These are phyloP conservation scores for Lasiosphaeris hirsuta DNA, from an alignment of 495 filamentous ascomycete genomes.

Conservation along the genomic window DNA sequence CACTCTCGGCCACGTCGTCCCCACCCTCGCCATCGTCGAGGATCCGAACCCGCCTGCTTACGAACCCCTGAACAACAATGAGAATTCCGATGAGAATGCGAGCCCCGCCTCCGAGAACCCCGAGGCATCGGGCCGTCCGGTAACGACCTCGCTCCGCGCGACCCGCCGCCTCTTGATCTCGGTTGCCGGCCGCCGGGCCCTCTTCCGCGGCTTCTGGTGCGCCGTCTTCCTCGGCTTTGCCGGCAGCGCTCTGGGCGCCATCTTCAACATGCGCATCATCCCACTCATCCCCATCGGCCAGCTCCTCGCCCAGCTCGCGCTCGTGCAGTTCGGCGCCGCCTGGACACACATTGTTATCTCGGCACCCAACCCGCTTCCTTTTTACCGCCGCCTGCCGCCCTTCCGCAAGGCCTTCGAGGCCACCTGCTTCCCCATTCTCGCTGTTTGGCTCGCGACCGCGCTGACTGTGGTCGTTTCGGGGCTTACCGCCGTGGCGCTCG, in stretches of 20 bases:
- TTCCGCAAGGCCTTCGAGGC: conserved; percentile 42
- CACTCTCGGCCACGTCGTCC: conserved; percentile 37
- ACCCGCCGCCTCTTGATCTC: conserved; percentile 38
- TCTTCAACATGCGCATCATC: conserved; percentile 22
- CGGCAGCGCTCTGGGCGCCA: conserved; percentile 19
- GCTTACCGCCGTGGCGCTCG: conserved; percentile 27
- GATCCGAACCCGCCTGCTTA: conserved; percentile 49
- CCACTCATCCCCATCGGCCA: conserved; percentile 24
- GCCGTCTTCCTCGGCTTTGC: conserved; percentile 20
- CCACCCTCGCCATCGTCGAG: conserved; percentile 47
- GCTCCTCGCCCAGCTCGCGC: conserved; percentile 32
- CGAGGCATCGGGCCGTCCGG: conserved; percentile 20
- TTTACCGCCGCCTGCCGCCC: conserved; percentile 44
- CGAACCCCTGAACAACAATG: conserved; percentile 39
- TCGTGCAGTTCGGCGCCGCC: conserved; percentile 37
- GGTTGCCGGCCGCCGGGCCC: conserved; percentile 34
- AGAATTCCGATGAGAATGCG: conserved; percentile 27
- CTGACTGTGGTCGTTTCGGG: conserved; percentile 23
- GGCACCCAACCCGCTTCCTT: conserved; percentile 30
- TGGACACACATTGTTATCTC: conserved; percentile 49
- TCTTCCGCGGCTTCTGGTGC: conserved; percentile 40
- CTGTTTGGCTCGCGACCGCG: conserved; percentile 32
- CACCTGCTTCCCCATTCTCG: conserved; percentile 37
- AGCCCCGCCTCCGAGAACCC: conserved; percentile 20
- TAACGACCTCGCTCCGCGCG: conserved; percentile 43